These are phyloP conservation scores for Firmiana major DNA, from an alignment of 345 rosid genomes.

Conservation along the genomic window DNA sequence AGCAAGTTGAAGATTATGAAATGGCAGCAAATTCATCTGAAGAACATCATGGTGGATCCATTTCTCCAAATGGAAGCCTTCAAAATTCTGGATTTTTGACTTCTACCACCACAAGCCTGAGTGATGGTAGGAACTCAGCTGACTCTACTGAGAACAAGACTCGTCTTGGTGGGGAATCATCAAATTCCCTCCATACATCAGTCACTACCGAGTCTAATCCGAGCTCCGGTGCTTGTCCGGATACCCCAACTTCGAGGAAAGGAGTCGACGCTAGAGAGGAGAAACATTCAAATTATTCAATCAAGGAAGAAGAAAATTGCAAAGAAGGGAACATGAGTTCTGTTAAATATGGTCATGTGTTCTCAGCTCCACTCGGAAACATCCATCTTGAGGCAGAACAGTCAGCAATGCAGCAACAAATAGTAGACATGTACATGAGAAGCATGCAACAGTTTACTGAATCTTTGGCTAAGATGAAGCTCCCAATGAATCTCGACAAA, in stretches of 20 bases:
- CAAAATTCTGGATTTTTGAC: conserved; percentile 50
- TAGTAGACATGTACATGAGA: conserved; percentile 96
- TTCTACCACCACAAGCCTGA: conserved; percentile 73
- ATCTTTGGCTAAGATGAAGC: conserved; percentile 88
- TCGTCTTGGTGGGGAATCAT: conserved; percentile 19
- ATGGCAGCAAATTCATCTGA: conserved; percentile 45
- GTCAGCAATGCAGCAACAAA: conserved; percentile 88
- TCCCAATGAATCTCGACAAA: conserved; percentile 76
- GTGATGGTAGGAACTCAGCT: conserved; percentile 64
- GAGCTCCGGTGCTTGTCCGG: conserved; percentile 34
- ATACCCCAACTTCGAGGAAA: conserved; percentile 56
- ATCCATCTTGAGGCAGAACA: conserved; percentile 62
- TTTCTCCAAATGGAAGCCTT: conserved; percentile 41
- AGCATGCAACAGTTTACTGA: conserved; percentile 93
- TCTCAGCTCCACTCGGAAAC: conserved; percentile 40
- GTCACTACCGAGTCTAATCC: conserved; percentile 30
- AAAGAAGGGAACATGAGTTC: conserved; percentile 19
- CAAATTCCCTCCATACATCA: conserved; percentile 20
- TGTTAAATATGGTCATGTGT: conserved; percentile 27
- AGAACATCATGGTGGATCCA: conserved; percentile 28
- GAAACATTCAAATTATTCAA: conserved; percentile 22
- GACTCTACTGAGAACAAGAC: conserved; percentile 53
- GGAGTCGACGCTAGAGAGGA: conserved; percentile 26
- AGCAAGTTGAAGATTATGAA: conserved; percentile 41
- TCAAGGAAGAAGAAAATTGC: conserved; percentile 27